phyloP scores from a whole-genome alignment of 2,329 filamentous ascomycete species.

The Juglanconis sp. region DNA sequence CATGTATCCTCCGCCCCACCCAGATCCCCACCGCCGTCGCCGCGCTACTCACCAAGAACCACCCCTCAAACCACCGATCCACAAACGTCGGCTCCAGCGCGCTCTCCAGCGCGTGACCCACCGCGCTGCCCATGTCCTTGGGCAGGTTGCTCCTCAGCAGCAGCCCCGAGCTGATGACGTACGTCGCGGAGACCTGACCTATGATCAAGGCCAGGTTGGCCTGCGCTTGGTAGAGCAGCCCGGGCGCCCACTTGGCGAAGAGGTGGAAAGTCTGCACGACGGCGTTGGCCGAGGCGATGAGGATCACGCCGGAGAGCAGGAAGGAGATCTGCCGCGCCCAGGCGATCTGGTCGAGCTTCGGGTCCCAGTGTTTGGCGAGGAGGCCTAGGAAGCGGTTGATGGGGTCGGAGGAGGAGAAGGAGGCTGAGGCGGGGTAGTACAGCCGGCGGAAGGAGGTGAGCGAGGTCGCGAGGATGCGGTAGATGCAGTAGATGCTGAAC shows the following conservation, averaged over 20 bases:
- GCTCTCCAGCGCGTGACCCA: conserved; percentile 73
- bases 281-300: conserved; percentile 75
- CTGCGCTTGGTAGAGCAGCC: conserved; percentile 68
- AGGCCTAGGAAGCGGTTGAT: conserved; percentile 80
- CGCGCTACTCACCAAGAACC: conserved; percentile 70
- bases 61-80: conserved; percentile 83
- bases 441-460: conserved; percentile 64
- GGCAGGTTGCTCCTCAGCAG: conserved; percentile 77
- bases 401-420: conserved; percentile 71
- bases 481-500: conserved; percentile 81
- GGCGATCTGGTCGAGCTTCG: conserved; percentile 73
- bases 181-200: conserved; percentile 77
- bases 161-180: conserved; percentile 77
- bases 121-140: conserved; percentile 70
- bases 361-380: conserved; percentile 79
- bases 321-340: conserved; percentile 87
- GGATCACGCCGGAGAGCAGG: conserved; percentile 76
- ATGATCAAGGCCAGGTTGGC: conserved; percentile 77
- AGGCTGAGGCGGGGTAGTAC: conserved; percentile 38
- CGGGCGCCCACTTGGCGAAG: conserved; percentile 71
- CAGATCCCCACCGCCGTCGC: conserved; percentile 70
- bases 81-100: conserved; percentile 71
- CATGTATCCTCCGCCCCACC: conserved; percentile 61
- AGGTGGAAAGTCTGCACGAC: conserved; percentile 83
- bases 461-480: conserved; percentile 72